Conservation (phyloP, 1,139 yeast species). For the Saccharomyces hybrid region DNA sequence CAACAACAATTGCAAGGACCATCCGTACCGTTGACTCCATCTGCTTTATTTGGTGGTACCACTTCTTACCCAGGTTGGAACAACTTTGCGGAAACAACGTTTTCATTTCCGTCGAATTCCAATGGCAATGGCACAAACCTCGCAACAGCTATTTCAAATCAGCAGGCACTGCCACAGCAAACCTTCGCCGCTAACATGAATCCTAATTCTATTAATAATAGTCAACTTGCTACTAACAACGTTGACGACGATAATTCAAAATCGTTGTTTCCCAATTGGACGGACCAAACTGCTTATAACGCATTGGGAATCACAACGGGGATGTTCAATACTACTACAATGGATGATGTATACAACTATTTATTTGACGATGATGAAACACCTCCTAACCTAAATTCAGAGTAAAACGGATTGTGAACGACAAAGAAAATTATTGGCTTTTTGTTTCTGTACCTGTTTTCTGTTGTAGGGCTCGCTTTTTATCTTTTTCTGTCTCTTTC, state of each 20-base stretch:
- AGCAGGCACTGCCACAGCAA: not conserved
- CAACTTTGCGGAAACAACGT: not conserved
- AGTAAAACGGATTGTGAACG: not conserved
- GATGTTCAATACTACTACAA: constrained; percentile 23
- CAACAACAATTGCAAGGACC: not conserved
- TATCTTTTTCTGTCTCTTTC: not conserved
- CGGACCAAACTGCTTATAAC: constrained; percentile 16
- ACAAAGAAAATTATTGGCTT: not conserved
- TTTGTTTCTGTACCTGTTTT: not conserved
- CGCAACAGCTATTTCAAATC: not conserved
- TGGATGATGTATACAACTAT: constrained; percentile 26
- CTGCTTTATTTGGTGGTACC: not conserved
- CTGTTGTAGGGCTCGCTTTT: not conserved
- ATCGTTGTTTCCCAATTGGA: constrained; percentile 12
- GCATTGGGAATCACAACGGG: constrained; percentile 14
- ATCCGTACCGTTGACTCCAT: not conserved
- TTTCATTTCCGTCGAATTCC: not conserved
- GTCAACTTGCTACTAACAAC: not conserved
- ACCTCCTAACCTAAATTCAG: constrained; percentile 3
- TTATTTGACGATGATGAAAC: constrained; percentile 19
- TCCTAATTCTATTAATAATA: not conserved
- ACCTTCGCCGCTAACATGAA: not conserved
- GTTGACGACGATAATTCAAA: not conserved
- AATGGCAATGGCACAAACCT: not conserved
- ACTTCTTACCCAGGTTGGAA: not conserved